Evolutionary conservation across 2,329 filamentous ascomycete genomes (phyloP), one percentile per base, ranked within the genome.

Genomic region (Chaetomiaceae sp.): DNA sequence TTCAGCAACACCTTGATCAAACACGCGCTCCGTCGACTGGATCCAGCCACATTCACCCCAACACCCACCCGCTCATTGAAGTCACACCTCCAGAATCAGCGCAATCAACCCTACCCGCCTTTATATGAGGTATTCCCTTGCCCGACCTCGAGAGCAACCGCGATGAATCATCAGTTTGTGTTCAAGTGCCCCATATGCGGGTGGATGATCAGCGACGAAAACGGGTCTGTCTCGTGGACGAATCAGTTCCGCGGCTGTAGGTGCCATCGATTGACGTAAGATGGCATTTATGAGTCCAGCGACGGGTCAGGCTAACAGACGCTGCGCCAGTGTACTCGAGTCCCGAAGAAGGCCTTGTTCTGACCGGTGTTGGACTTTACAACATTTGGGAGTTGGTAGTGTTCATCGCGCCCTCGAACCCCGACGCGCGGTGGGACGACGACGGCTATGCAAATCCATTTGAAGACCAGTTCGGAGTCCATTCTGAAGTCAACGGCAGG

Each of bases 381-480:
- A 31, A 12, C 5, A 17, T 33, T 8, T 25, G 25, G 13, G 2
- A 7, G 16, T 14, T 13, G 13, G 44, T 17, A 17, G 35, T 35
- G 3, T 47, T 47, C 25, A 40, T 40, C 19, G 44, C 44, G 3
- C 35, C 44, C 6, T 17, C 20, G 19, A 20, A 47, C 17, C 44
- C 44, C 19, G 21, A n/a, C 16, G 44, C 44, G 3, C 44, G 44
- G 4, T 47, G 19, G 17, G 44, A 47, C 12, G 44, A 47, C 19
- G 17, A 35, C 7, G 44, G 44, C 2, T 40, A 47, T 33, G n/a
- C 25, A 17, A 4, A 7, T 23, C 13, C n/a, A n/a, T n/a, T 1
- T 17, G 19, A 5, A 25, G 21, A 16, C 25, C 6, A 31, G 17
- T 47, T 47, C 19, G 44, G 23, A 3, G 44, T n/a, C n/a, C n/a